Conservation (phyloP, 371 early-diverging fungal species). For the Mucor indicus region DNA sequence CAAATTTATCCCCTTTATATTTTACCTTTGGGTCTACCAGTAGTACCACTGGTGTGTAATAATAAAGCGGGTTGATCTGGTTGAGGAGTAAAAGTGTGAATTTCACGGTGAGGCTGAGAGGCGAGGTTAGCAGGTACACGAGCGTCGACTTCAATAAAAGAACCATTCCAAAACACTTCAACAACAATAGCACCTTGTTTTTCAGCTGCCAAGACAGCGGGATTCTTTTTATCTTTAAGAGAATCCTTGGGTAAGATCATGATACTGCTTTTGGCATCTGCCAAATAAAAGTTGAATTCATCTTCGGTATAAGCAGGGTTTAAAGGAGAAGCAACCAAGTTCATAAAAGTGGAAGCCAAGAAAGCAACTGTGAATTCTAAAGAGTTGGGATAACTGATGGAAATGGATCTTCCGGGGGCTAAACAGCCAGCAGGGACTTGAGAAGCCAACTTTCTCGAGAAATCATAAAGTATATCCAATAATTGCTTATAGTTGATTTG, state of each 20-base stretch:
- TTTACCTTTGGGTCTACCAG: conserved; percentile 79
- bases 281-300: conserved; percentile 81
- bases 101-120: conserved; percentile 8
- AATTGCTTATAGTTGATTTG: conserved; percentile 34
- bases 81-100: conserved; percentile 28
- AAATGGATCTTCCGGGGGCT: conserved; percentile 60
- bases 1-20: neutral
- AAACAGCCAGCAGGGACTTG: conserved; percentile 30
- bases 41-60: conserved; percentile 83
- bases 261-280: conserved; percentile 63
- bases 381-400: conserved; percentile 70
- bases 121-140: conserved; percentile 7
- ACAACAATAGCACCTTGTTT: conserved; percentile 54
- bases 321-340: conserved; percentile 74
- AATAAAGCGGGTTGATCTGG: conserved; percentile 68
- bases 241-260: conserved; percentile 64
- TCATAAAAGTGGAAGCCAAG: conserved; percentile 61
- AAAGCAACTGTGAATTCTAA: conserved; percentile 70
- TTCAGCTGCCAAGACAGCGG: conserved; percentile 65
- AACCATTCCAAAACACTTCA: conserved; percentile 54
- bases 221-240: conserved; percentile 36
- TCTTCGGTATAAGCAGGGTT: conserved; percentile 72
- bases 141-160: conserved; percentile 23
- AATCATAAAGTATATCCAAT: conserved; percentile 31
- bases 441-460: conserved; percentile 29